Base-by-base conservation (phyloP, 768 basidiomycete species). In the Boletus pseudo-olivaceus region DNA sequence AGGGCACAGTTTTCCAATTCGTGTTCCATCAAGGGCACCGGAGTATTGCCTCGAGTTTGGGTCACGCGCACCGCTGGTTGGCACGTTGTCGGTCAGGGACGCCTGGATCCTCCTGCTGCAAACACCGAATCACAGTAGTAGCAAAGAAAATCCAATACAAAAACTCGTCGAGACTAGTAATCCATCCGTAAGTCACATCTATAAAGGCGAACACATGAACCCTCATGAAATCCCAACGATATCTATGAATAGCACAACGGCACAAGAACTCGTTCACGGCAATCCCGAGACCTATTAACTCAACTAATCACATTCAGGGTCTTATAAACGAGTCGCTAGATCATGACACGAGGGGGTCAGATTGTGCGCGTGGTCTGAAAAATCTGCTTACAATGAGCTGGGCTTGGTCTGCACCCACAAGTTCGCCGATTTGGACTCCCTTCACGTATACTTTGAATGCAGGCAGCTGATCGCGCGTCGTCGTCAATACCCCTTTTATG, bases 391-490 rank as follows among this genome's bases (percentile, higher is more conserved):
- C 67, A n/a, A 32, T 39, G 50, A 70, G 68, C 41, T 65, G 58
- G 19, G 43, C 7, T 45, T 42, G 57, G 54, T 70, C 64, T 27
- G 57, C 66, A 43, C 67, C 67, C 58, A 66, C 68, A 17, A 62
- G 62, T 19, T 68, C 68, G 47, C 63, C 63, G 48, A 70, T 63
- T 37, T 70, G 57, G 38, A 67, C 60, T 3, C 67, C 67, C 51
- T 68, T 67, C 50, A 70, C 57, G 53, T 58, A 68, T 7, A 68
- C 68, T 53, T 70, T 67, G 57, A 58, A 70, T 12, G 68, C 60
- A 20, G 67, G 67, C 51, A 68, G 45, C 67, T 68, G 43, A 50
- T 65, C 42, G 27, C 23, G 43, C 34, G 20, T 11, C 33, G 34
- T 56, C 10, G 49, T 68, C 41, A 66, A 32, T 49, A 33, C n/a